Percentiles rank a stretch among this genome's conserved stretches.
These are phyloP conservation scores for Aspergillus viridinutans DNA, from an alignment of 2,329 filamentous ascomycete genomes.

Conservation along the genomic window DNA sequence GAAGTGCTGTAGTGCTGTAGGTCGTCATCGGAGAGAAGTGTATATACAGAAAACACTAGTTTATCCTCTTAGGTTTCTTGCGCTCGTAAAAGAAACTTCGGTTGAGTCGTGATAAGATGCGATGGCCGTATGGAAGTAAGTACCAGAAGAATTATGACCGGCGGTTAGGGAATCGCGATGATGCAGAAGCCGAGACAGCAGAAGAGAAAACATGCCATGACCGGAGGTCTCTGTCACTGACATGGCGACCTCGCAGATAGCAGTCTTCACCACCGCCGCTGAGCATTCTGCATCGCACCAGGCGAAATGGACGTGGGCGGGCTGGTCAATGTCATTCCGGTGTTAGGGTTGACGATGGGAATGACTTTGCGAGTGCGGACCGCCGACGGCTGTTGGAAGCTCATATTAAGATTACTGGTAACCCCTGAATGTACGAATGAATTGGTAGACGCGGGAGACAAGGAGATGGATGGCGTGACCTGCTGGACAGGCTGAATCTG, in stretches of 20 bases:
- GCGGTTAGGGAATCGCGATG: slow-evolving; percentile 33
- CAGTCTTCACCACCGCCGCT: slow-evolving; percentile 39
- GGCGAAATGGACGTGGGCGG: slow-evolving; percentile 71
- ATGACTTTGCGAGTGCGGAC: slow-evolving; percentile 91
- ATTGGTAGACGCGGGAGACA: slow-evolving; percentile 58
- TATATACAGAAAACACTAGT: slow-evolving; percentile 34
- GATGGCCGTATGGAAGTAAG: slow-evolving; percentile 27
- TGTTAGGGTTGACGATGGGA: slow-evolving; percentile 93
- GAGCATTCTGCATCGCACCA: slow-evolving; percentile 55
- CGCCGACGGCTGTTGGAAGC: slow-evolving; percentile 85
- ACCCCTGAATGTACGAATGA: slow-evolving; percentile 61
- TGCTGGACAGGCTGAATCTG: slow-evolving; percentile 68
- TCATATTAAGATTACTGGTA: slow-evolving; percentile 65
- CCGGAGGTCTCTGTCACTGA: slow-evolving; percentile 22
- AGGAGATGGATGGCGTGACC: slow-evolving; percentile 67
- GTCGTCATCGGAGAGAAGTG: slow-evolving; percentile 32
- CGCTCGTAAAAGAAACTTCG: slow-evolving; percentile 23
- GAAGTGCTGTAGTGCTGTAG: slow-evolving; percentile 27
- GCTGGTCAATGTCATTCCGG: slow-evolving; percentile 81
- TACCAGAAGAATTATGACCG: slow-evolving; percentile 30
- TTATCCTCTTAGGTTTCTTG: slow-evolving; percentile 27
- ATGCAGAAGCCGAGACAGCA: slow-evolving; percentile 30
- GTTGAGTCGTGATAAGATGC: slow-evolving; percentile 22
- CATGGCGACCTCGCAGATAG: slow-evolving; percentile 19
- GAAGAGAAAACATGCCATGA: slow-evolving; percentile 31